Evolutionary conservation across 1,284 basidiomycete species (phyloP).

Genomic region (Sanghuangporus sanghuang): DNA sequence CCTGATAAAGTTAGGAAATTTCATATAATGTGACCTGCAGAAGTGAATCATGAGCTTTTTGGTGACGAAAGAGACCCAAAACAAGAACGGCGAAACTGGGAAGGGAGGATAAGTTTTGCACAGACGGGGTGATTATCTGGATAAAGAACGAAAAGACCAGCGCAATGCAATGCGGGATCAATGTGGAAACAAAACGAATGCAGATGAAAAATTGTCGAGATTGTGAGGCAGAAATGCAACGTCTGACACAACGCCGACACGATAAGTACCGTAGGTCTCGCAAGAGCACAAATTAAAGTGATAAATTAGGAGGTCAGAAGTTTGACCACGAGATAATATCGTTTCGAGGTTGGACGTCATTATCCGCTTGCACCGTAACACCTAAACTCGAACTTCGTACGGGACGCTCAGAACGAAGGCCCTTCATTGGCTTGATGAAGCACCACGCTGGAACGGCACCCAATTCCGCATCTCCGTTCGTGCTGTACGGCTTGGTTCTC

Average conservation of each 20-base stretch:
- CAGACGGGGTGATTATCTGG: neutral
- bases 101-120: too few relatives aligned
- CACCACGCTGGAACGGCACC: conserved; percentile 71
- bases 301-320: conserved; percentile 33
- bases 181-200: neutral
- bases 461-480: conserved; percentile 44
- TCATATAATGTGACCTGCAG: neutral
- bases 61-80: neutral
- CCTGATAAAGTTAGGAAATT: neutral
- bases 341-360: conserved; percentile 32
- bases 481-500: conserved; percentile 33
- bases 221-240: neutral
- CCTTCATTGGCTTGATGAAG: conserved; percentile 58
- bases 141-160: neutral
- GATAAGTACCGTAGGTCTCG: neutral
- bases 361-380: conserved; percentile 46
- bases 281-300: neutral
- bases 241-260: neutral
- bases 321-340: conserved; percentile 64
- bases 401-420: conserved; percentile 53
- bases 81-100: neutral
- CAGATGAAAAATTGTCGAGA: conserved; percentile 3
- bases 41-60: neutral
- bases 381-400: conserved; percentile 57
- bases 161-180: neutral